Conservation (phyloP, 352 stramenopile genomes). For the Phytophthora rubi region DNA sequence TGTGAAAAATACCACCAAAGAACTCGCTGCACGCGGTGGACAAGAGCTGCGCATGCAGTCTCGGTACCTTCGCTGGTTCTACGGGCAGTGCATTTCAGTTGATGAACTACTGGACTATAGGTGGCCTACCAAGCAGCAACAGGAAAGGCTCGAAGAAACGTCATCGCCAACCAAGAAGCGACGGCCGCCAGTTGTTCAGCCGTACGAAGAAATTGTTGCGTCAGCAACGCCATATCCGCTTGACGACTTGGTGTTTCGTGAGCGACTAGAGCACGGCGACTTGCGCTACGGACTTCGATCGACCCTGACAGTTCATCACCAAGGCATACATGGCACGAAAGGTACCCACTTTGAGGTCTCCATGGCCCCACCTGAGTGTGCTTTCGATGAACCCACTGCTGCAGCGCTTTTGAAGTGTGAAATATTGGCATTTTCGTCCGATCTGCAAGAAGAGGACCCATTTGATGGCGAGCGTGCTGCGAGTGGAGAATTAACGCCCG, state of each 20-base stretch:
- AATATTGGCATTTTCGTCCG: not conserved
- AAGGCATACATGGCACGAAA: constrained; percentile 28
- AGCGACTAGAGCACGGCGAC: constrained; percentile 50
- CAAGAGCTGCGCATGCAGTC: constrained; percentile 50
- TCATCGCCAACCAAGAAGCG: constrained; percentile 13
- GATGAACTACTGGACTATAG: constrained; percentile 63
- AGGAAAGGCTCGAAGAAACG: constrained; percentile 16
- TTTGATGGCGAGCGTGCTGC: not conserved
- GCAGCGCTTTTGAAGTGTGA: constrained; percentile 16
- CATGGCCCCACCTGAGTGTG: constrained; percentile 26
- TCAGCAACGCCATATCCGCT: constrained; percentile 43
- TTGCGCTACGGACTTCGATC: constrained; percentile 51
- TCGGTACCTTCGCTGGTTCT: constrained; percentile 73
- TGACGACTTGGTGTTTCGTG: constrained; percentile 61
- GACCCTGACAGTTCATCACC: constrained; percentile 61
- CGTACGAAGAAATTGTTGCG: not conserved
- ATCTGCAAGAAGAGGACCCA: not conserved
- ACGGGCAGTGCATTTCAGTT: constrained; percentile 53
- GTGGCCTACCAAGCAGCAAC: constrained; percentile 53
- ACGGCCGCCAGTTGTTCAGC: constrained; percentile 1
- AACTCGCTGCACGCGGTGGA: constrained; percentile 28
- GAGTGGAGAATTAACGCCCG: not conserved
- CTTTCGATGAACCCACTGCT: constrained; percentile 20
- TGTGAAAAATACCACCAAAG: constrained; percentile 12
- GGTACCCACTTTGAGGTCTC: constrained; percentile 31